Percentiles rank a stretch among this genome's conserved stretches.
These are phyloP conservation scores for Bryum argenteum DNA, from an alignment of 225 moss, liverwort and hornwort species.

Conservation along the genomic window DNA sequence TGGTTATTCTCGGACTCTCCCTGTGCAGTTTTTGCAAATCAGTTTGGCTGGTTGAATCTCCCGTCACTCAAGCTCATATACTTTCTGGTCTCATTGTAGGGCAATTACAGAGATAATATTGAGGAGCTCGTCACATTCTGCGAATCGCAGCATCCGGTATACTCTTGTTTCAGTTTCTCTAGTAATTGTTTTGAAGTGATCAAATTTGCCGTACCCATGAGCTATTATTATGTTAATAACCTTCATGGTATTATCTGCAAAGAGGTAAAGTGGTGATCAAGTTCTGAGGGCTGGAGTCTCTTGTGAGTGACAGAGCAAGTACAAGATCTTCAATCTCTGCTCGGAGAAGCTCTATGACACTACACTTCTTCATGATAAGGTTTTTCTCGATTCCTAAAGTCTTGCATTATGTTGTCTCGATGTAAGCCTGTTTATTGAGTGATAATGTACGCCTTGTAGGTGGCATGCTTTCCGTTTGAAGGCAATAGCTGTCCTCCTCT, in stretches of 20 bases:
- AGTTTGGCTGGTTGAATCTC: neutral
- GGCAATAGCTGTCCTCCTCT: constrained; percentile 87
- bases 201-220: too few species aligned
- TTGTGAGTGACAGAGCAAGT: constrained; percentile 62
- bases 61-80: constrained; percentile 11
- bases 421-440: neutral
- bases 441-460: constrained; percentile 49
- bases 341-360: constrained; percentile 93
- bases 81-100: constrained; percentile 40
- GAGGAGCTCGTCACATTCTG: constrained; percentile 91
- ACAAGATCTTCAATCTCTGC: constrained; percentile 92
- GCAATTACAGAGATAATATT: constrained; percentile 74
- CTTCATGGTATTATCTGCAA: too few species aligned
- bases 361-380: constrained; percentile 82
- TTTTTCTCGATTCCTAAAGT: constrained; percentile 26
- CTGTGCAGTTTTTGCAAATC: neutral
- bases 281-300: too few species aligned
- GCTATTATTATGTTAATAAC: too few species aligned
- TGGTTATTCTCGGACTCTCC: constrained; percentile 14
- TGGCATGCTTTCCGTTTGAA: constrained; percentile 83
- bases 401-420: constrained; percentile 4
- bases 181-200: too few species aligned
- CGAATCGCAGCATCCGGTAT: constrained; percentile 89
- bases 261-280: too few species aligned
- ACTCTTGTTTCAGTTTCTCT: constrained; percentile 2